Evolutionary conservation across 2,329 filamentous ascomycete genomes (phyloP).

Genomic region (Calonectria pseudoturangicola): DNA sequence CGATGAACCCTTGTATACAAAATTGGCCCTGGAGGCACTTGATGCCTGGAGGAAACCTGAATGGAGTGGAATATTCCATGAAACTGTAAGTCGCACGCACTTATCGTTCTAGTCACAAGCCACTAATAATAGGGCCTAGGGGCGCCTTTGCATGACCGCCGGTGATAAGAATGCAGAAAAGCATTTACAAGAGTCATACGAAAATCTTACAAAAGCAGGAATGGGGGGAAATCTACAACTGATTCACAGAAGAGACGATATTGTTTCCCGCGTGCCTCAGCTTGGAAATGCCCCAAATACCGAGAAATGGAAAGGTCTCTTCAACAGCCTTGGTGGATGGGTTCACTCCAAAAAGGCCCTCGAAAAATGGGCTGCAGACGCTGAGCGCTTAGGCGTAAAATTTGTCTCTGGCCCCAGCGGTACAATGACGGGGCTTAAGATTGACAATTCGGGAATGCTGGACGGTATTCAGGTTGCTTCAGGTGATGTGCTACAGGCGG

Average conservation of each 20-base stretch:
- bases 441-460: constrained; percentile 18
- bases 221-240: constrained; percentile 30
- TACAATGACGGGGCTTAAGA: constrained; percentile 31
- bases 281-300: constrained; percentile 27
- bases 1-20: constrained; percentile 38
- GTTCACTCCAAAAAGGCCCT: constrained; percentile 39
- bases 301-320: constrained; percentile 38
- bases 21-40: constrained; percentile 37
- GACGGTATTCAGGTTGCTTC: constrained; percentile 35
- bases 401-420: constrained; percentile 35
- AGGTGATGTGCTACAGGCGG: constrained; percentile 28
- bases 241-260: constrained; percentile 33
- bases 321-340: constrained; percentile 41
- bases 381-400: constrained; percentile 32
- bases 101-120: too few relatives aligned
- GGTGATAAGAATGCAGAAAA: constrained; percentile 33
- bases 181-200: constrained; percentile 31
- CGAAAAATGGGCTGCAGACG: constrained; percentile 38
- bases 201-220: constrained; percentile 32
- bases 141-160: constrained; percentile 36
- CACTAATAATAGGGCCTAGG: background rate
- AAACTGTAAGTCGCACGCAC: too few relatives aligned
- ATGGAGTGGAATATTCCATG: constrained; percentile 42
- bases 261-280: constrained; percentile 34
- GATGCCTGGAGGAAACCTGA: constrained; percentile 38